Evolutionary conservation across 257 asterid species (phyloP).

Genomic region (Salvia miltiorrhiza): DNA sequence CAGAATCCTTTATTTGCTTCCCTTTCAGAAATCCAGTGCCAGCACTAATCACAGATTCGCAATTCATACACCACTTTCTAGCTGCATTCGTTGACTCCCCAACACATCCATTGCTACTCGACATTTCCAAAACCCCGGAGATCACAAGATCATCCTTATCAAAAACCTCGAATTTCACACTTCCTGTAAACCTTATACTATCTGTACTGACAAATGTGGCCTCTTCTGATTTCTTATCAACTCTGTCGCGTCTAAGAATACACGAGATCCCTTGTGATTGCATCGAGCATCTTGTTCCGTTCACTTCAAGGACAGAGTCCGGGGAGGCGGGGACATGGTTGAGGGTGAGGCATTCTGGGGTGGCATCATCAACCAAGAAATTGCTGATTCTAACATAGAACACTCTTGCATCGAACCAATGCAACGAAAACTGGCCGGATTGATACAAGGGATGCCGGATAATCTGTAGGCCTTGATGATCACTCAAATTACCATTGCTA

Average conservation of each 20-base stretch:
- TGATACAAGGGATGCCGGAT: slow-evolving; percentile 52
- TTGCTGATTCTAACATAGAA: slow-evolving; percentile 80
- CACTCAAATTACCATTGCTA: slow-evolving; percentile 51
- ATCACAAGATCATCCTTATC: slow-evolving; percentile 56
- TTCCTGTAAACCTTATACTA: slow-evolving; percentile 61
- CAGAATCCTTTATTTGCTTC: slow-evolving; percentile 48
- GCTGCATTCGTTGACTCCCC: slow-evolving; percentile 41
- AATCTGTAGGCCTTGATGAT: slow-evolving; percentile 51
- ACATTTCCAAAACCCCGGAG: slow-evolving; percentile 67
- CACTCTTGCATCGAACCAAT: slow-evolving; percentile 58
- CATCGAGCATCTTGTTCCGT: slow-evolving; percentile 57
- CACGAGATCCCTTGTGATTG: slow-evolving; percentile 63
- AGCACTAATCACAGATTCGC: slow-evolving; percentile 53
- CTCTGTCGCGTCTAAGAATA: slow-evolving; percentile 66
- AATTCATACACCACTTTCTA: slow-evolving; percentile 63
- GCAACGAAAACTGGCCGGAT: slow-evolving; percentile 33
- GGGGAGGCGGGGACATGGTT: slow-evolving; percentile 63
- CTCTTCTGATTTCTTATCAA: slow-evolving; percentile 83
- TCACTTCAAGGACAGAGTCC: slow-evolving; percentile 75
- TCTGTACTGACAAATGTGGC: slow-evolving; percentile 86
- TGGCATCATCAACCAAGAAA: slow-evolving; percentile 56
- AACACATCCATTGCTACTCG: slow-evolving; percentile 39
- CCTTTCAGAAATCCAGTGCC: slow-evolving; percentile 69
- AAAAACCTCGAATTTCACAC: slow-evolving; percentile 71
- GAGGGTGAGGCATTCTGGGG: slow-evolving; percentile 70